A percentile compares a stretch with the other conserved stretches of the same genome.
Evolutionary conservation across 495 filamentous ascomycete genomes (phyloP).

Genomic region (Pseudevernia furfuracea): DNA sequence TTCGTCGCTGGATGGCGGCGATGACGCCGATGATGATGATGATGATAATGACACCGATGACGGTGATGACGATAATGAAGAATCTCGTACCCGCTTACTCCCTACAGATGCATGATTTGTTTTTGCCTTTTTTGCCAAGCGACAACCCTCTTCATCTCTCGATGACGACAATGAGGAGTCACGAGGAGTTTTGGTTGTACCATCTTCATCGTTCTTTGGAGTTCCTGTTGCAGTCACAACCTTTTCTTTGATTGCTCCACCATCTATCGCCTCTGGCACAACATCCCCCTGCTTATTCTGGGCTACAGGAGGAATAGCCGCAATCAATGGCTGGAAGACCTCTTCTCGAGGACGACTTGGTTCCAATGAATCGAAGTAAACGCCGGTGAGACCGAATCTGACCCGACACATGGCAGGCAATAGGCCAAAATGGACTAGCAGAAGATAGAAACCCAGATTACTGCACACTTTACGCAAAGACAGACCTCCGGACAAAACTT

Average conservation of each 20-base stretch:
- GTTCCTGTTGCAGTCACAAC: background rate
- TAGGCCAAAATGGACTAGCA: background rate
- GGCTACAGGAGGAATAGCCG: background rate
- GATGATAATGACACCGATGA: background rate
- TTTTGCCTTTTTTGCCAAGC: background rate
- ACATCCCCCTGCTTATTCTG: background rate
- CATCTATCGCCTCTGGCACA: background rate
- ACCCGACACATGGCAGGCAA: conserved; percentile 15
- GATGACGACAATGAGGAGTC: conserved; percentile 3
- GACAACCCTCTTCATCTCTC: background rate
- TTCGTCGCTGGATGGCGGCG: background rate
- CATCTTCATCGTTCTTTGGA: background rate
- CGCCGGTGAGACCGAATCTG: conserved; percentile 12
- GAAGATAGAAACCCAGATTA: background rate
- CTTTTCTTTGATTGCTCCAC: background rate
- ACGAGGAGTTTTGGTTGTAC: background rate
- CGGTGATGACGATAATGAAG: background rate
- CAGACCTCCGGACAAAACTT: background rate
- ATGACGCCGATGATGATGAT: background rate
- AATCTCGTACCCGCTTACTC: background rate
- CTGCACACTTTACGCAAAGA: conserved; percentile 5
- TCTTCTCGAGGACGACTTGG: conserved; percentile 10
- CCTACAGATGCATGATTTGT: background rate
- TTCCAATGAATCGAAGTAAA: conserved; percentile 18
- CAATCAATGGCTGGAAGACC: conserved; percentile 5